Evolutionary conservation across 2,329 filamentous ascomycete genomes (phyloP).

Genomic region (Zopfia rhizophila): DNA sequence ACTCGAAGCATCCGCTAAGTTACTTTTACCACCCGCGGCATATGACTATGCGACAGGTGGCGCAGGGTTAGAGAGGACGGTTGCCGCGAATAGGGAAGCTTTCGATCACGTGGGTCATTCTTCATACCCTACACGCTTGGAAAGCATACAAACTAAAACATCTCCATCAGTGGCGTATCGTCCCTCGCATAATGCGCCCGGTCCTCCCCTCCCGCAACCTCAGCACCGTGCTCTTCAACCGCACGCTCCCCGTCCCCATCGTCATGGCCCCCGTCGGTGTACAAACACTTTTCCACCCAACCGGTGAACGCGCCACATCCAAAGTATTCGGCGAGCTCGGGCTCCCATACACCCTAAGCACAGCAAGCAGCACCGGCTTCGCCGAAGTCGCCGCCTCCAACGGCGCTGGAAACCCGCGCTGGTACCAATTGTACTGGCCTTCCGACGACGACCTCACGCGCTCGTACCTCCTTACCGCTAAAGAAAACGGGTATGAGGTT

Average conservation of each 20-base stretch:
- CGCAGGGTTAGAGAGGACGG: conserved; percentile 21
- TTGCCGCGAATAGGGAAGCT: conserved; percentile 21
- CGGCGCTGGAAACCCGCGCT: conserved; percentile 62
- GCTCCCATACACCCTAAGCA: conserved; percentile 72
- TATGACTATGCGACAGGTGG: conserved; percentile 25
- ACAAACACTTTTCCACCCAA: conserved; percentile 70
- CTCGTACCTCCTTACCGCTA: conserved; percentile 60
- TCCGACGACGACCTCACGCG: conserved; percentile 70
- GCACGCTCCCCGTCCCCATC: conserved; percentile 54
- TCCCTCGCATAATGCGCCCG: conserved; percentile 23
- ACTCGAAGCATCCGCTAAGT: conserved; percentile 23
- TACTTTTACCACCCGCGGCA: conserved; percentile 12
- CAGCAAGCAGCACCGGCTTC: conserved; percentile 68
- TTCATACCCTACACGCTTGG: neutral
- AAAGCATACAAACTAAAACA: neutral
- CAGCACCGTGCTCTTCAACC: conserved; percentile 29
- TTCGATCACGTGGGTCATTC: conserved; percentile 16
- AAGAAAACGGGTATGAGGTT: conserved; percentile 67
- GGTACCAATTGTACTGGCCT: conserved; percentile 79
- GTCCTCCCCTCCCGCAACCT: conserved; percentile 20
- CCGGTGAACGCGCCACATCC: conserved; percentile 70
- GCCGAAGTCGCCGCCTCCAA: conserved; percentile 70
- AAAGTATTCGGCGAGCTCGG: conserved; percentile 66
- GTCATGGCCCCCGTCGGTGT: conserved; percentile 74
- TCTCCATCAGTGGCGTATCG: conserved; percentile 16